Evolutionary conservation across 2,329 filamentous ascomycete species (phyloP).

Genomic region (Alternaria panax): DNA sequence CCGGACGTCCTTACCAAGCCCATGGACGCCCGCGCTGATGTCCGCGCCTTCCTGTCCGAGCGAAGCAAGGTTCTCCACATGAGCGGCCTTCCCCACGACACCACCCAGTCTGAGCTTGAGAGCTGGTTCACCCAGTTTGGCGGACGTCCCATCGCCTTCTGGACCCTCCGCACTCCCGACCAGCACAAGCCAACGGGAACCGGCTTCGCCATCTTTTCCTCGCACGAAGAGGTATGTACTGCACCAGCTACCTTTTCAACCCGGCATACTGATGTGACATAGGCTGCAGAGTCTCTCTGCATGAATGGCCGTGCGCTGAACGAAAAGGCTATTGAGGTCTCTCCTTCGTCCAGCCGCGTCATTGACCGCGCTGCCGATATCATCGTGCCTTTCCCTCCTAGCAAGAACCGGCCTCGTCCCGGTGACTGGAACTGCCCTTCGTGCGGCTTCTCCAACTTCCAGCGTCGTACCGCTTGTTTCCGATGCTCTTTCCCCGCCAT

Average conservation of each 20-base stretch:
- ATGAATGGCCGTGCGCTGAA: constrained; percentile 99
- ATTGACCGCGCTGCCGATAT: constrained; percentile 96
- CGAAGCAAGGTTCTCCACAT: constrained; percentile 98
- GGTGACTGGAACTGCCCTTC: constrained; percentile 99
- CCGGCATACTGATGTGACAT: constrained; percentile 19
- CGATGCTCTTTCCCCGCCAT: constrained; percentile 98
- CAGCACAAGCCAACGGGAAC: constrained; percentile 99
- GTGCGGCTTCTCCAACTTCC: constrained; percentile 99
- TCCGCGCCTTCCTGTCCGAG: constrained; percentile 93
- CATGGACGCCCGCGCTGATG: constrained; percentile 96
- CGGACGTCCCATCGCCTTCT: constrained; percentile 96
- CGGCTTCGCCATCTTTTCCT: constrained; percentile 97
- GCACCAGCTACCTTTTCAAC: not conserved
- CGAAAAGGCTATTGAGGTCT: constrained; percentile 98
- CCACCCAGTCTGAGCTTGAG: constrained; percentile 96
- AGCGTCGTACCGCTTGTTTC: constrained; percentile 97
- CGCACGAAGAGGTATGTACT: constrained; percentile 88
- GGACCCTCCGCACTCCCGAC: constrained; percentile 96
- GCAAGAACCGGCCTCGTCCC: constrained; percentile 95
- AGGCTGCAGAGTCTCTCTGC: constrained; percentile 97
- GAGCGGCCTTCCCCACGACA: constrained; percentile 96
- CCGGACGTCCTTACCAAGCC: constrained; percentile 93
- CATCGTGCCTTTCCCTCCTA: constrained; percentile 94
- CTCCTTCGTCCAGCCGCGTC: constrained; percentile 94
- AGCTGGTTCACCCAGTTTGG: constrained; percentile 99